Base-by-base conservation (phyloP, 345 rosid species). In the Noccaea bulbosa region DNA sequence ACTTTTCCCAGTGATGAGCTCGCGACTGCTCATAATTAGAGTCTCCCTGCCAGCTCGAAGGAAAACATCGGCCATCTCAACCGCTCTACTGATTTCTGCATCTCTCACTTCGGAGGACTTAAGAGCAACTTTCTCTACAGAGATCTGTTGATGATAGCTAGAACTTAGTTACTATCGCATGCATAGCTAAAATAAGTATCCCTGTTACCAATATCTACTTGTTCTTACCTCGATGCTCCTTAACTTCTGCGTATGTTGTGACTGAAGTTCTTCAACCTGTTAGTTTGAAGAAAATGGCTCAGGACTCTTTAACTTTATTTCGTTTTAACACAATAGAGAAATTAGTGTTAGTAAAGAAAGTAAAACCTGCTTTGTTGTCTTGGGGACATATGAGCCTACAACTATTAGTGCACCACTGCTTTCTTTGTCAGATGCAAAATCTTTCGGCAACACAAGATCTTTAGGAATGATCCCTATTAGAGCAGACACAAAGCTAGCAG, bases 311-410 rank as follows among this genome's bases (percentile, higher is more conserved):
- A 27, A 10, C 9, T 46, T 38, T 40, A 22, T 55, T 32, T 48
- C 47, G 22, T n/a, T 39, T 39, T 33, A 68, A 61, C 41, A 30
- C 33, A 54, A 54, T 16, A 50, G 69, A 20, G 77, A 61, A 67
- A 62, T 9, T 35, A 75, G 39, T 70, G 41, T 35, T 35, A 56
- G 68, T 44, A 49, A 51, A 11, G 45, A 54, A 52, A 40, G 39
- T 51, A 11, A 56, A 56, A 92, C 98, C 98, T 93, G 98, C 73
- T 86, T 85, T 57, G 98, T 93, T 70, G 97, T 93, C 79, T 93
- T 93, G 0, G 98, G 96, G 70, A 93, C 98, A 84, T 88, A 93
- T 50, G 98, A 93, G 37, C 98, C 98, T 48, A 93, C 97, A 80
- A 91, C 87, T 27, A 93, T 85, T 17, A 93, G 86, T 17, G 86